Conservation (phyloP, 371 early-diverging fungal genomes). For the Chytridium lagenaria region DNA sequence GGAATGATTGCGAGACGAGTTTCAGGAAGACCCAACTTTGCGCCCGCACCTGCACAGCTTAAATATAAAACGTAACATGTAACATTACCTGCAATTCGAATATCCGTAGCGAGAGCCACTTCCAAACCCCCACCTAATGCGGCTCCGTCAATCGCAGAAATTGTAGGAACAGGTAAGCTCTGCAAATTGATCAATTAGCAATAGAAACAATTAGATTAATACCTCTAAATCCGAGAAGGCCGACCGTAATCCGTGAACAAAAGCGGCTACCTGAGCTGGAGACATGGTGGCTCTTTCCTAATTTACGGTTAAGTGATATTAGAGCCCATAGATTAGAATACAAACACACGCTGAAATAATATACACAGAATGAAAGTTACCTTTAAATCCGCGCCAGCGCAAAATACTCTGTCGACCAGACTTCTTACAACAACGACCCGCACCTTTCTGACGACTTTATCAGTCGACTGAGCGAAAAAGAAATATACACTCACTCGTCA, state of each 20-base stretch:
- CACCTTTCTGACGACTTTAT: slow-evolving; percentile 26
- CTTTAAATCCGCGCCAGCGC: slow-evolving; percentile 97
- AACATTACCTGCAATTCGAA: slow-evolving; percentile 78
- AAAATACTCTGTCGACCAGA: slow-evolving; percentile 85
- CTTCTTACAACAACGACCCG: slow-evolving; percentile 81
- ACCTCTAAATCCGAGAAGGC: slow-evolving; percentile 87
- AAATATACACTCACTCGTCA: slow-evolving; percentile 50
- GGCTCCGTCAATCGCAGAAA: slow-evolving; percentile 94
- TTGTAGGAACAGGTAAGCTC: slow-evolving; percentile 91
- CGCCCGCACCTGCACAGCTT: slow-evolving; percentile 50
- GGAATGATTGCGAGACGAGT: slow-evolving; percentile 97
- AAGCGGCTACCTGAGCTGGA: slow-evolving; percentile 79
- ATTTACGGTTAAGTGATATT: not conserved
- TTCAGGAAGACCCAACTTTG: slow-evolving; percentile 91
- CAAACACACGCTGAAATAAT: not conserved
- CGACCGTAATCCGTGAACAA: slow-evolving; percentile 77
- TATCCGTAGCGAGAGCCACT: slow-evolving; percentile 90
- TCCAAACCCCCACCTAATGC: slow-evolving; percentile 96
- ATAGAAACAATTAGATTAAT: too few relatives aligned
- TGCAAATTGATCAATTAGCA: slow-evolving; percentile 33
- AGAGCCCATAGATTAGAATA: not conserved
- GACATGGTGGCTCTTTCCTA: slow-evolving; percentile 90
- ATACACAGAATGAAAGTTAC: slow-evolving; percentile 45
- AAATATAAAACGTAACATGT: slow-evolving; percentile 15
- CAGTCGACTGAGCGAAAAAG: not conserved